Base-by-base conservation (phyloP, 2,329 filamentous ascomycete genomes). In the Tolypocladium ophioglossoides region DNA sequence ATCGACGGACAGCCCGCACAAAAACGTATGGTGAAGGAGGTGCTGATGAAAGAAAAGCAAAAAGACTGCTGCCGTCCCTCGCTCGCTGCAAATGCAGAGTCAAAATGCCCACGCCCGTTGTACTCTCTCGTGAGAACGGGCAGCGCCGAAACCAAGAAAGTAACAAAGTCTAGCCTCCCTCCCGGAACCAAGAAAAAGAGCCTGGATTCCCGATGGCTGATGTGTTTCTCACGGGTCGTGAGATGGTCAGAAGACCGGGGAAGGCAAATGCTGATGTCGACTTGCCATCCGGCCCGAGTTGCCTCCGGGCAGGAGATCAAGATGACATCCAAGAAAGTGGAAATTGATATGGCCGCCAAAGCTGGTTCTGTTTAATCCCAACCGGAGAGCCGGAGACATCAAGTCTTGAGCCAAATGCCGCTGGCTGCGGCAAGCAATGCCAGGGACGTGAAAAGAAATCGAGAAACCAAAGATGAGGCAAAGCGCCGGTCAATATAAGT, bases 351-450 rank as follows among this genome's bases (percentile, higher is more conserved):
- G 52, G 52, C 48, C 48, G n/a, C n/a, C 35, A 39, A 24, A 35
- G 39, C 49, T 54, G 53, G 53, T 54, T n/a, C 53, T 54, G 53
- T 54, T 46, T 30, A 27, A 38, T 51, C 53, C 53, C 39, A 54
- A 44, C 40, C 10, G 14, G 32, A 24, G 34, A 54, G 47, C 48
- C 38, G 32, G 32, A 41, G 30, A 18, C 48, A 40, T 27, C 49
- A 50, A 35, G 8, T 44, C 47, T 35, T 54, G 38, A 54, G 38
- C 44, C 41, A 32, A 47, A n/a, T 47, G 44, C 27, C 44, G 27
- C 16, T 12, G 44, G 44, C 27, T 20, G 44, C 27, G 27, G 44
- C 44, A 32, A 27, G 20, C 44, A 39, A 48, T 34, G 39, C 53
- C 32, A 40, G 54, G 16, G 44, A 30, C 24, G 20, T 14, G 41